Base-by-base conservation (phyloP, 2,329 filamentous ascomycete species). In the Botrytis byssoidea region DNA sequence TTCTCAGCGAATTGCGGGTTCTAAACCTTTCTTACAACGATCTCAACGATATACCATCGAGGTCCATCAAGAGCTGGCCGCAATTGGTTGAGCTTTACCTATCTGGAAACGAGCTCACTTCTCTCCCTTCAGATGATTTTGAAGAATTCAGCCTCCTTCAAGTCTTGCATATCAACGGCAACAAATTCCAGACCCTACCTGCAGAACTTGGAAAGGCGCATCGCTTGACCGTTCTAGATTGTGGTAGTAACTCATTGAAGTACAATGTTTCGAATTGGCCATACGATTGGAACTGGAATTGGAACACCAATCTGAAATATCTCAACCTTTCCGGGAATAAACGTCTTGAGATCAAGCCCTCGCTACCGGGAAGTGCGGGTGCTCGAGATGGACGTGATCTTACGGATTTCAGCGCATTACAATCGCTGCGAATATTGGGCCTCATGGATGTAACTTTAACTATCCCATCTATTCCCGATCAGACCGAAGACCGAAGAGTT, bases 281-380 rank as follows among this genome's bases (percentile, higher is more conserved):
- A 0, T 99, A 99, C 81, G 96, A 99, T 81, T 99, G 96, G 96
- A 99, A 99, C 80, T 99, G 96, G 96, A 98, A 98, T 80, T 93
- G 96, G 87, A 99, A 99, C 80, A 93, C 93, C 67, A 97, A 98
- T 79, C 85, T 99, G 77, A 92, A 95, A 76, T 99, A 97, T 80
- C 90, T 99, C 76, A 99, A 98, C 80, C 86, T 99, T 80, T 98
- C 95, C 0, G 96, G 96, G 70, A 99, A 99, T 84, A 98, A 97
- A 83, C 91, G 95, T 69, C 84, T 99, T 48, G 96, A 99, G 83
- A 98, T 99, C 84, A 92, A 92, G 80, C 90, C 72, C 88, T 92
- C 78, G 89, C 88, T 89, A 87, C 89, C 12, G 89, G 92, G 77
- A 89, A 89, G 90, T 89, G 90, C 78, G 88, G 89, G 88, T 89